phyloP scores from a whole-genome alignment of 169 alveolate species.

The Plasmodium knowlesi region DNA sequence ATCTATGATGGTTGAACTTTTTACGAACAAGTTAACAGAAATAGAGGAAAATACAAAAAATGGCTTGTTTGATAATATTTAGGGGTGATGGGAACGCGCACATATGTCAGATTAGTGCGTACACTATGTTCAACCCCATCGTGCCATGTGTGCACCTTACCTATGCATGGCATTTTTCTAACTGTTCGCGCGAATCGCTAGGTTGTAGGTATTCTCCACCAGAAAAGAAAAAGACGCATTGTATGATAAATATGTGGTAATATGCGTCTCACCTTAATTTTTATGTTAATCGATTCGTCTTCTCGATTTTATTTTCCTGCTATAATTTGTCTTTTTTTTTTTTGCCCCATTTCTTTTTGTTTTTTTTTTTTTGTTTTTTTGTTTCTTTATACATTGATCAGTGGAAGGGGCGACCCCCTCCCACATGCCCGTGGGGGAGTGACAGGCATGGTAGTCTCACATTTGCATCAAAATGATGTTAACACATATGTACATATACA shows the following conservation, averaged over 20 bases:
- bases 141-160: not conserved
- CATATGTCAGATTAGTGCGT: not conserved
- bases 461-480: not conserved
- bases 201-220: not conserved
- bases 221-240: not conserved
- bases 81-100: not conserved
- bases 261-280: not conserved
- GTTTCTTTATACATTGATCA: not conserved
- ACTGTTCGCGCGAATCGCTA: not conserved
- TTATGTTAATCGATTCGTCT: not conserved
- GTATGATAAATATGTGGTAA: not conserved
- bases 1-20: conserved; percentile 14
- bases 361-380: not conserved
- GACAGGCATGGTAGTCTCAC: not conserved
- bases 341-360: not conserved
- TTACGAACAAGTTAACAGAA: conserved; percentile 34
- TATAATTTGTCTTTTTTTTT: not conserved
- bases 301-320: not conserved
- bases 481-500: not conserved
- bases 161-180: not conserved
- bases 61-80: not conserved
- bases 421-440: not conserved
- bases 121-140: not conserved
- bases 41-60: conserved; percentile 19
- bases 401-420: not conserved